These are phyloP conservation scores for Senna tora DNA, from an alignment of 306 rosid species.

Conservation along the genomic window DNA sequence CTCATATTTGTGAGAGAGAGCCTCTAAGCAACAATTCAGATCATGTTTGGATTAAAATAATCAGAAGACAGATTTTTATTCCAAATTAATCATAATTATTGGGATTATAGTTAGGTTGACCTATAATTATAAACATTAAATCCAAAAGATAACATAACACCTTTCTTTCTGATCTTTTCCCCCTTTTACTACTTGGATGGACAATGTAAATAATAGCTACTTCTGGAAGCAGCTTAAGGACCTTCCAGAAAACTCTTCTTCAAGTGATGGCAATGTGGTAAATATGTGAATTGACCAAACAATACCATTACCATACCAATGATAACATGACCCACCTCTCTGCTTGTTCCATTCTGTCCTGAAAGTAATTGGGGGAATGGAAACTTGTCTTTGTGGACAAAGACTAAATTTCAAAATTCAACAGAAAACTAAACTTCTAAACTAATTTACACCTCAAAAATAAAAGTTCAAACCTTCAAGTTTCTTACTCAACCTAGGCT, in stretches of 20 bases:
- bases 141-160: slow-evolving; percentile 8
- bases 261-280: slow-evolving; percentile 6
- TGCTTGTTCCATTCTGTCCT: slow-evolving; percentile 17
- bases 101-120: background rate
- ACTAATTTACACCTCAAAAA: slow-evolving; percentile 27
- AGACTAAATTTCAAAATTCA: slow-evolving; percentile 38
- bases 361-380: slow-evolving; percentile 5
- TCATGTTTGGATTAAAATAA: background rate
- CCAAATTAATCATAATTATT: slow-evolving; percentile 21
- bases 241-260: background rate
- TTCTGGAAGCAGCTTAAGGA: slow-evolving; percentile 14
- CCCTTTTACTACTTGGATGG: background rate
- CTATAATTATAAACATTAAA: background rate
- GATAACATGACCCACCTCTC: slow-evolving; percentile 31
- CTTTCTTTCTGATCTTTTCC: background rate
- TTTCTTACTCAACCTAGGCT: slow-evolving; percentile 23
- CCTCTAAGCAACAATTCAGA: background rate
- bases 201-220: background rate
- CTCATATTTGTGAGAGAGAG: background rate
- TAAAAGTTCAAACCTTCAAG: slow-evolving; percentile 25
- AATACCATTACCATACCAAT: background rate
- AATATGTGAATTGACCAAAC: slow-evolving; percentile 37
- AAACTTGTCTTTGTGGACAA: slow-evolving; percentile 43
- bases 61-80: background rate
- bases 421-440: slow-evolving; percentile 12